phyloP scores from a whole-genome alignment of 495 filamentous ascomycete species.

The Penicillium daleae region DNA sequence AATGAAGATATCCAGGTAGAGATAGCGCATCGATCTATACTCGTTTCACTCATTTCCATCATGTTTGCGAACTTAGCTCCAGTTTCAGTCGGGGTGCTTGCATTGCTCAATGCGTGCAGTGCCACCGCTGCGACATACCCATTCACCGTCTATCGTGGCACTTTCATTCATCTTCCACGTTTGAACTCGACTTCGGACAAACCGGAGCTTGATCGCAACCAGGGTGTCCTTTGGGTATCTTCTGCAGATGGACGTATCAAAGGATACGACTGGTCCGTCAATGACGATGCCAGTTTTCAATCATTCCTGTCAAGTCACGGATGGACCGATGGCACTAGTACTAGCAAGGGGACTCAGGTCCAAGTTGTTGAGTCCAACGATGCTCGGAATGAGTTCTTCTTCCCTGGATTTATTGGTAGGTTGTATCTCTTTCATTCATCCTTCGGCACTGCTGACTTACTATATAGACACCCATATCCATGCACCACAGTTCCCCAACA shows the following conservation, averaged over 20 bases:
- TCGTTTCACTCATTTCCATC: conserved; percentile 11
- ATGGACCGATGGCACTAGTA: conserved; percentile 29
- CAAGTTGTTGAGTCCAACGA: conserved; percentile 37
- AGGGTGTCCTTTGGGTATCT: conserved; percentile 69
- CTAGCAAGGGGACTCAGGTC: conserved; percentile 17
- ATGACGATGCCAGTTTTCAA: conserved; percentile 41
- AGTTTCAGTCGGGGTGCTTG: conserved; percentile 9
- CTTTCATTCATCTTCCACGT: conserved; percentile 51
- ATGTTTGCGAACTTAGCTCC: conserved; percentile 17
- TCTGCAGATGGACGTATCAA: conserved; percentile 62
- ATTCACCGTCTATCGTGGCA: conserved; percentile 48
- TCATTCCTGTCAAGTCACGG: conserved; percentile 51
- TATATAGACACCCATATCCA: conserved; percentile 89
- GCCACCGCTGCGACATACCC: conserved; percentile 5
- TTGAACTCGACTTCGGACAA: conserved; percentile 19
- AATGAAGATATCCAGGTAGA: conserved; percentile 1
- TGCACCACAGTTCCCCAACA: conserved; percentile 90
- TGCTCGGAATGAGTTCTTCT: conserved; percentile 70
- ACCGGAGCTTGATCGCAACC: conserved; percentile 41
- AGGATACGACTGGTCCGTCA: conserved; percentile 39
- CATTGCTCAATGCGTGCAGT: conserved; percentile 16
- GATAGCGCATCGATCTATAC: conserved; percentile 7
- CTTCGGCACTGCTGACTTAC: conserved; percentile 12
- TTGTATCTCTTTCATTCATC: conserved; percentile 6
- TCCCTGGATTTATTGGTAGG: conserved; percentile 88